Evolutionary conservation across 306 rosid species (phyloP).

Genomic region (Myrica gale): DNA sequence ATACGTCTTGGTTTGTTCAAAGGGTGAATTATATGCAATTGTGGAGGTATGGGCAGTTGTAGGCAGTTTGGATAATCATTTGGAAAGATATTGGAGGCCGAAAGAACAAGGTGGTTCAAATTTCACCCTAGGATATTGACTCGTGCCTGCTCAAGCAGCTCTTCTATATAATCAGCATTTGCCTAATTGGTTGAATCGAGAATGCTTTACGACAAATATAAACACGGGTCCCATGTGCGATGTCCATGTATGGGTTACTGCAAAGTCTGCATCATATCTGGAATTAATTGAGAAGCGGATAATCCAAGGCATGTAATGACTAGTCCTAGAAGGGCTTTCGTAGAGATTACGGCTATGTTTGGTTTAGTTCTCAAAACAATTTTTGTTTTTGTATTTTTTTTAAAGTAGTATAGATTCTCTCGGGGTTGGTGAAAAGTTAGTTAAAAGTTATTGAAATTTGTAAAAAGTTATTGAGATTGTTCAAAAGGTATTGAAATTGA

Average conservation of each 20-base stretch:
- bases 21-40: neutral
- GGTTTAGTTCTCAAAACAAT: no score
- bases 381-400: no score
- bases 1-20: neutral
- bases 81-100: neutral
- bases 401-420: no score
- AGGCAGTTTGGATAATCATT: neutral
- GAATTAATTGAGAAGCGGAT: neutral
- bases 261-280: neutral
- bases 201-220: neutral
- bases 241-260: neutral
- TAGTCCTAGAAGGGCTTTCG: neutral
- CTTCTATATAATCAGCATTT: neutral
- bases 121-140: neutral
- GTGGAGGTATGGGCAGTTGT: neutral
- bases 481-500: no score
- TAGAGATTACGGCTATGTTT: no score
- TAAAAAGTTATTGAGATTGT: no score
- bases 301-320: neutral
- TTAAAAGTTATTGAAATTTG: no score
- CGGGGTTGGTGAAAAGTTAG: no score
- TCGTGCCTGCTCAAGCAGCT: neutral
- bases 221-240: neutral
- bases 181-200: neutral
- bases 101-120: neutral